Evolutionary conservation across 805 yeast species (phyloP).

Genomic region (Pichia occidentalis): DNA sequence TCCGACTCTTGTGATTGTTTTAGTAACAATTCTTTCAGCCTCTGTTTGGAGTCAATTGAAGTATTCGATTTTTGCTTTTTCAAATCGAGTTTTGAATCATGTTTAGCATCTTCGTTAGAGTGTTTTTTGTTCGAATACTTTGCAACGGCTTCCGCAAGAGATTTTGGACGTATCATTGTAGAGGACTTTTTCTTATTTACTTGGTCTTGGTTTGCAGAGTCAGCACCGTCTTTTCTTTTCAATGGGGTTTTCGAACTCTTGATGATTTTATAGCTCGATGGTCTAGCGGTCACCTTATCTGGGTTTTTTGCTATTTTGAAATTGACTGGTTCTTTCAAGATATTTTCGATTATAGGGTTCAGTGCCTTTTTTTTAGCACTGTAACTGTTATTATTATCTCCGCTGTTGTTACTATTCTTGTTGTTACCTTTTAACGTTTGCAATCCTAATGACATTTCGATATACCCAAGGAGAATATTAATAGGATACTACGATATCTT

Average conservation of each 20-base stretch:
- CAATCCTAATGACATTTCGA: constrained; percentile 1
- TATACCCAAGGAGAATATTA: too few species aligned
- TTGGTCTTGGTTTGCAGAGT: background rate
- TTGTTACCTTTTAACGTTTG: constrained; percentile 1
- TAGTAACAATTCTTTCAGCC: constrained; percentile 10
- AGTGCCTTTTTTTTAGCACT: constrained; percentile 1
- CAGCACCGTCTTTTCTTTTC: constrained; percentile 1
- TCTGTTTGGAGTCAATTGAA: constrained; percentile 7
- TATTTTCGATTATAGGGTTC: constrained; percentile 16
- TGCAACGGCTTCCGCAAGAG: constrained; percentile 55
- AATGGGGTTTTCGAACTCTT: constrained; percentile 20
- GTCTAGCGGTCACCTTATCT: constrained; percentile 40
- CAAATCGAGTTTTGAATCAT: constrained; percentile 34
- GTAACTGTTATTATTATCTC: background rate
- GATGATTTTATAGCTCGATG: constrained; percentile 41
- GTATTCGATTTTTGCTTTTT: constrained; percentile 21
- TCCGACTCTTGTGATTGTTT: constrained; percentile 13
- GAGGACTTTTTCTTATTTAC: background rate
- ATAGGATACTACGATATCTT: too few species aligned
- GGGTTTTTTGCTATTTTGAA: constrained; percentile 58
- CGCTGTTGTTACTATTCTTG: constrained; percentile 1
- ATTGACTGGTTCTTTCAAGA: constrained; percentile 52
- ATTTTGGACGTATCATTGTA: constrained; percentile 32
- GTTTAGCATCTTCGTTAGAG: background rate
- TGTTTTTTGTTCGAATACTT: constrained; percentile 51